Percentiles rank a stretch among this genome's conserved stretches.
Evolutionary conservation across 2,329 filamentous ascomycete species (phyloP).

Genomic region (Thermoascus crustaceus): DNA sequence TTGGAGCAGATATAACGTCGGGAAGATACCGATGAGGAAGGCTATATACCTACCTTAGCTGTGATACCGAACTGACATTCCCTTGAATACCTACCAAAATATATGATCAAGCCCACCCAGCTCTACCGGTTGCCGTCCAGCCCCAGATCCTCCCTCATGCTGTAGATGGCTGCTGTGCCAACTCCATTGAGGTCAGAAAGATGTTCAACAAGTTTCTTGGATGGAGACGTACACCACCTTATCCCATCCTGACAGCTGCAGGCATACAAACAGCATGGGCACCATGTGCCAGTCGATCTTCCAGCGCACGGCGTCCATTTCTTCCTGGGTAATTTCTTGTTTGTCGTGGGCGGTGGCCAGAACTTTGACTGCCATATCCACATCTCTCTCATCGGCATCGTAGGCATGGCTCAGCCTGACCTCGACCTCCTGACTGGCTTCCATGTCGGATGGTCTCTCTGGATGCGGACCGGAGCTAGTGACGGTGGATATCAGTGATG

Average conservation of each 20-base stretch:
- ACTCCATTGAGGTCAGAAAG: background rate
- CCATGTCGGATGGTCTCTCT: too few species aligned
- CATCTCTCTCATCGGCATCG: conserved; percentile 1
- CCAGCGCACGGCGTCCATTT: conserved; percentile 4
- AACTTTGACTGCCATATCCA: conserved; percentile 2
- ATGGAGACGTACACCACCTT: conserved; percentile 2
- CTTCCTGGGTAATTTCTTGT: conserved; percentile 1
- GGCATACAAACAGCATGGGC: conserved; percentile 4
- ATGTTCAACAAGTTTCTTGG: background rate
- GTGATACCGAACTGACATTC: background rate
- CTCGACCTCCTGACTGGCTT: too few species aligned
- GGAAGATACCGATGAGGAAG: conserved; percentile 1
- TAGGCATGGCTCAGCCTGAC: too few species aligned
- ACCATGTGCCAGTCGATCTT: conserved; percentile 6
- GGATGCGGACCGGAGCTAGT: too few species aligned
- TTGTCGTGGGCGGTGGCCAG: conserved; percentile 2
- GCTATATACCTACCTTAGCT: background rate
- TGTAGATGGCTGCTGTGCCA: conserved; percentile 14
- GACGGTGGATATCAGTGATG: too few species aligned
- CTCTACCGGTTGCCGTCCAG: conserved; percentile 16
- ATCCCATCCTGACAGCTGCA: conserved; percentile 5
- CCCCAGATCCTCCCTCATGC: conserved; percentile 12
- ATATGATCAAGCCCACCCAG: conserved; percentile 19
- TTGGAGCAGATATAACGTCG: background rate
- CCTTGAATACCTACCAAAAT: conserved; percentile 8